Base-by-base conservation (phyloP, 495 filamentous ascomycete species). In the Tetracladium marchalianum region DNA sequence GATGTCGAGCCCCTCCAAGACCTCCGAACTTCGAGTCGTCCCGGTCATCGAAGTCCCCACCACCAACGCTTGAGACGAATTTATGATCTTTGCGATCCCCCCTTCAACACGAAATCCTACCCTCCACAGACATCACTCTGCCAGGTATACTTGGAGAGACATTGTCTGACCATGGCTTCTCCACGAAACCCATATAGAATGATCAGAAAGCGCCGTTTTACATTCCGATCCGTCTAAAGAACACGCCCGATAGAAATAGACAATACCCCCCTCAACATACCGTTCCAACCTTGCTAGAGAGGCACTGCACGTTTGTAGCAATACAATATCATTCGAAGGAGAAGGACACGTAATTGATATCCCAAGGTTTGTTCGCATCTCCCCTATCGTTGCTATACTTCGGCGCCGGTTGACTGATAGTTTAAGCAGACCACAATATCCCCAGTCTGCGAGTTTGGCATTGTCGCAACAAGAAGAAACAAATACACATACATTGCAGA, bases 171-270 rank as follows among this genome's bases (percentile, higher is more conserved):
- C 45, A 52, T 55, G 55, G 55, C 45, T 12, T 39, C 46, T 27
- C 15, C 46, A 24, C 46, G 34, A 48, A 58, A 46, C 24, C 37
- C 35, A 40, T 54, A 46, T 45, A 53, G 49, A 50, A 53, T 55
- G 55, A 54, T 55, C 42, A 49, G 52, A 43, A 58, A 58, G 55
- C 55, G 55, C 32, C 27, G 52, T 38, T 58, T 55, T 43, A 51
- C 52, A 12, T 50, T 55, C 39, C 50, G 55, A 41, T 54, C 52
- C 31, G 47, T 58, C 13, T 58, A 41, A 58, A 39, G 39, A 12
- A n/a, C 22, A 11, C 19, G 22, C 3, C 22, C 3, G 22, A 27
- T 27, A 27, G 22, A 27, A 27, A 27, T 7, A 27, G 22, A 27
- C 22, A 27, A 27, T 7, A 3, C 22, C 22, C 7, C 7, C 22